Base-by-base conservation (phyloP, 495 filamentous ascomycete genomes). In the Penicillium goetzii region DNA sequence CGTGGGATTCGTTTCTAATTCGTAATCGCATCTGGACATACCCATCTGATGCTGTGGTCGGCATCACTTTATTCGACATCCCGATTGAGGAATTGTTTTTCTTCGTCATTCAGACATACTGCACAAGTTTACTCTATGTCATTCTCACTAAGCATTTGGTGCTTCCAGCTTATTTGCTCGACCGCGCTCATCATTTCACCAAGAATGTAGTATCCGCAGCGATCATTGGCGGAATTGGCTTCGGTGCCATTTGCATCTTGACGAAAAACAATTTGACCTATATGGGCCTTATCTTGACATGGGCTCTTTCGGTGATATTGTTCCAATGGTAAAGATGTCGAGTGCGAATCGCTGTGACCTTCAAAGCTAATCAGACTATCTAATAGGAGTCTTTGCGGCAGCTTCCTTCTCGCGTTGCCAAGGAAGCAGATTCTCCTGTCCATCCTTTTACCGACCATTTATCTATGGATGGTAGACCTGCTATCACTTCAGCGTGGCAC, bases 51-150 rank as follows among this genome's bases (percentile, higher is more conserved):
- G 88, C 80, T 8, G 79, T 90, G 21, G 51, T 86, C 40, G 89
- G 88, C 1, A 79, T 75, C 17, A 84, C 75, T 1, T 70, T 90
- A 21, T 84, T 84, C 66, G 69, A 69, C 7, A 86, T 91, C 53
- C 89, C 89, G 0, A 63, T 81, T 3, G 89, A 91, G 68, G 89
- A 90, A 66, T 62, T 90, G 25, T 90, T 90, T 74, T 91, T 90
- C 79, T 90, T 90, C 72, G 70, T 89, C n/a, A 83, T 91, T 34
- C 89, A 91, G 71, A 90, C 88, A 8, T 91, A 89, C 69, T 88
- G 81, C 68, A 90, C 88, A 6, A 82, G 83, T 3, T 70, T 90
- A 32, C 67, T 90, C 25, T 91, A 91, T 69, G 75, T 86, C 10
- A 72, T 90, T 4, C 65, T 86, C 8, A 90, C 82, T 70, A 89